These are phyloP conservation scores for Irpex lacteus DNA, from an alignment of 1,284 basidiomycete genomes.

Conservation along the genomic window DNA sequence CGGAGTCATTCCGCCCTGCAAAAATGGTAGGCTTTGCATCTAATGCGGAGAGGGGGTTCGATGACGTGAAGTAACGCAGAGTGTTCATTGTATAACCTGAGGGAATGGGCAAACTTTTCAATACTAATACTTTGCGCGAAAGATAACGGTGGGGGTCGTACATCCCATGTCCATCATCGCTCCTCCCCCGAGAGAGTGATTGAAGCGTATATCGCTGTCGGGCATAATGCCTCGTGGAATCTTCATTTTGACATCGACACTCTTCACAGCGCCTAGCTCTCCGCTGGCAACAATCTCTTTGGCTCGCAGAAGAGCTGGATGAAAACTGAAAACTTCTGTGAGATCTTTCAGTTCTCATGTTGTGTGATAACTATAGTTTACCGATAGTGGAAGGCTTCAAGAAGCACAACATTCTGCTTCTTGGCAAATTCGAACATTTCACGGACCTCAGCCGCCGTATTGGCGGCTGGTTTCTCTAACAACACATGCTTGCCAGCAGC, in stretches of 20 bases:
- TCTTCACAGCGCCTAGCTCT: slow-evolving; percentile 35
- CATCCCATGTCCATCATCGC: slow-evolving; percentile 68
- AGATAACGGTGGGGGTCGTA: slow-evolving; percentile 25
- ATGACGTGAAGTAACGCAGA: slow-evolving; percentile 7
- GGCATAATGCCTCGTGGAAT: slow-evolving; percentile 32
- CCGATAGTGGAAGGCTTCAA: slow-evolving; percentile 38
- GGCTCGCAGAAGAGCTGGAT: slow-evolving; percentile 39
- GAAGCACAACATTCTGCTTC: slow-evolving; percentile 30
- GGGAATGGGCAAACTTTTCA: no score
- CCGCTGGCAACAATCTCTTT: slow-evolving; percentile 36
- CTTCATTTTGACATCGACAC: slow-evolving; percentile 25
- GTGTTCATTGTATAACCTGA: slow-evolving; percentile 8
- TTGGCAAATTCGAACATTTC: slow-evolving; percentile 33
- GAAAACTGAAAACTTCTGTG: slow-evolving; percentile 31
- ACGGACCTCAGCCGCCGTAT: slow-evolving; percentile 58
- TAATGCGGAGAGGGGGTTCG: slow-evolving; percentile 9
- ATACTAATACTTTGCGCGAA: neutral
- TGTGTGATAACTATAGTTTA: slow-evolving; percentile 1
- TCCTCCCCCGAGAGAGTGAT: slow-evolving; percentile 63
- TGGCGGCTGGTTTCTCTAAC: slow-evolving; percentile 64
- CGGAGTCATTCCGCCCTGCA: neutral
- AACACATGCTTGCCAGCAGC: slow-evolving; percentile 71
- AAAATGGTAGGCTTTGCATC: neutral
- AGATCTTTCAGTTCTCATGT: neutral
- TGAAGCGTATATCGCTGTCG: slow-evolving; percentile 52